These are phyloP conservation scores for Brassica hybrid DNA, from an alignment of 441 rosid species.

Conservation along the genomic window DNA sequence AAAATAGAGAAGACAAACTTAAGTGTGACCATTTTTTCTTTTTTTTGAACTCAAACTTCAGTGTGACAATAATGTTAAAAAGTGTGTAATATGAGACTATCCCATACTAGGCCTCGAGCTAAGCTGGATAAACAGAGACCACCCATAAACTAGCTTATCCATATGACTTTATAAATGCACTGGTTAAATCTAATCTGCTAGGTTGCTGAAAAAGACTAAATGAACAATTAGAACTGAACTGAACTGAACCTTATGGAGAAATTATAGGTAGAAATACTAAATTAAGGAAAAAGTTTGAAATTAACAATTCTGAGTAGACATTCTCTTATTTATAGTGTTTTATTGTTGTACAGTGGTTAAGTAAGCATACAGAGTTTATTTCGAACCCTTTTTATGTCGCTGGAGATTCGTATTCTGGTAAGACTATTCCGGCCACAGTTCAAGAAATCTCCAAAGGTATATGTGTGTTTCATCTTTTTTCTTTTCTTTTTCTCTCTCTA, in stretches of 20 bases:
- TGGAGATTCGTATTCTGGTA: constrained; percentile 52
- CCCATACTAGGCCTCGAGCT: no score
- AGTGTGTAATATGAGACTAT: no score
- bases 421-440: constrained; percentile 43
- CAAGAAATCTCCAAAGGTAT: constrained; percentile 48
- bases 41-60: no score
- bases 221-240: no score
- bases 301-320: no score
- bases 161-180: not conserved
- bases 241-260: no score
- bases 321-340: not conserved
- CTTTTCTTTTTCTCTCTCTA: not conserved
- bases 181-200: not conserved
- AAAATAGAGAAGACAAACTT: not conserved
- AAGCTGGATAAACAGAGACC: not conserved
- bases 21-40: no score
- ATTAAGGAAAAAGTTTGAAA: no score
- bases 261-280: not conserved
- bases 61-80: no score
- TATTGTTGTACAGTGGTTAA: constrained; percentile 42
- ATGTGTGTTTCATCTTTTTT: not conserved
- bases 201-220: no score
- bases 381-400: constrained; percentile 38
- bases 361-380: constrained; percentile 41
- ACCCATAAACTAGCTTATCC: not conserved